Evolutionary conservation across 2,329 filamentous ascomycete genomes (phyloP), one percentile per base, ranked within the genome.

Genomic region (Penicillium sp.): DNA sequence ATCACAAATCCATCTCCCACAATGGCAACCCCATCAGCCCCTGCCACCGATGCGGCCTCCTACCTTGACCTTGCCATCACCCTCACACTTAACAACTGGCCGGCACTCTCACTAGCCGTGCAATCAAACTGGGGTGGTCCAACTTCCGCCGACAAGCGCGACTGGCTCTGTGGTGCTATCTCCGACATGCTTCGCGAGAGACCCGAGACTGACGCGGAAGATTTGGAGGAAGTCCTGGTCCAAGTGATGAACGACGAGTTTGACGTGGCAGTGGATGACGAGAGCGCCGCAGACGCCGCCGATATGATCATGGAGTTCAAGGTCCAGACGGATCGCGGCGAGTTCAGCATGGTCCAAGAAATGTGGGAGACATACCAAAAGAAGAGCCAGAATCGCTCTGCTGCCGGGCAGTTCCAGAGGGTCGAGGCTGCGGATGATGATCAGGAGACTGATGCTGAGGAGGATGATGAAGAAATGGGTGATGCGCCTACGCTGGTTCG

Each of bases 161-260:
- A 96, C 81, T 97, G 92, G 93, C 90, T 99, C 67, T 93, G 90
- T 48, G 92, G 92, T 60, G 90, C 89, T 42, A 82, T 97, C 49
- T 88, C 87, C 55, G 91, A 96, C 24, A 85, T 96, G 59, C 88
- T 97, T 64, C 79, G 67, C 16, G 74, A 79, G 10, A 75, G 79
- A 3, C 80, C 85, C 2, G 79, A 85, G 52, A 86, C 90, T 10
- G 89, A 96, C 64, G 78, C 83, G 16, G 86, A 88, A 60, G 91
- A 97, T 65, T 79, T 97, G 42, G 93, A 97, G 78, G 83, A 88
- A 39, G 86, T 95, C 48, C 80, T 97, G 45, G 79, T 96, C 44
- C 90, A 97, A 67, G 87, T 96, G 57, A 94, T 97, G 88, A 83
- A 89, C 59, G 94, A 97, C 77, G 94, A 99, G 75, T 99, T 97